Base-by-base conservation (phyloP, 2,329 filamentous ascomycete species). In the Gyromitra esculenta region DNA sequence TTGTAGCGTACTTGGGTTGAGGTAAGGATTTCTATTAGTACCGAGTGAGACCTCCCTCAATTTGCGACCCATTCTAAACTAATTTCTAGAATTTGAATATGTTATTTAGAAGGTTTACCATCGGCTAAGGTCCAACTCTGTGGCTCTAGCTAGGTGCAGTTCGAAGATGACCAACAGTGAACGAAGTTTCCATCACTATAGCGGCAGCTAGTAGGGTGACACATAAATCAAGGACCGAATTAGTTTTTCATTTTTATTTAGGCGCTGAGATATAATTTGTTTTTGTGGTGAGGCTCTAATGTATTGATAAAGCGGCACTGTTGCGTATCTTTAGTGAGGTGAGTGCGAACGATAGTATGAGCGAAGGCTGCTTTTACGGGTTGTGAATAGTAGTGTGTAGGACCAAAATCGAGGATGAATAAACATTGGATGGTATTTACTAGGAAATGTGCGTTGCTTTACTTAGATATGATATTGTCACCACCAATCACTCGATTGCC, bases 401-500 rank as follows among this genome's bases (percentile, higher is more conserved):
- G 37, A 18, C 13, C 18, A 6, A 7, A 15, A 13, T 13, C 18
- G 48, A 9, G 21, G 9, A 56, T 9, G 21, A 13, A 31, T 25
- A 13, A 3, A 35, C 31, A 56, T 56, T 15, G 4, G 15, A 18
- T 31, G 21, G 21, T 56, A 52, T 25, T 3, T 15, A 13, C 9
- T 5, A 31, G 52, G 11, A 6, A 31, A 9, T 31, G 25, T 31
- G 7, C 11, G 13, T 60, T 31, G 37, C 18, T 57, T 57, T 57
- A 31, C 8, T 31, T 57, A 31, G 11, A 35, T 57, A 18, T 60
- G 11, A 25, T 31, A 9, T 21, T 62, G 57, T 62, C 57, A 62
- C 57, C 57, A 15, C 37, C 41, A 35, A 62, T 62, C 57, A 62
- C 57, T 62, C 57, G 57, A 52, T 8, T 5, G 56, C 56, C n/a